phyloP scores from a whole-genome alignment of 495 filamentous ascomycete species.

The Talaromyces proteolyticus region DNA sequence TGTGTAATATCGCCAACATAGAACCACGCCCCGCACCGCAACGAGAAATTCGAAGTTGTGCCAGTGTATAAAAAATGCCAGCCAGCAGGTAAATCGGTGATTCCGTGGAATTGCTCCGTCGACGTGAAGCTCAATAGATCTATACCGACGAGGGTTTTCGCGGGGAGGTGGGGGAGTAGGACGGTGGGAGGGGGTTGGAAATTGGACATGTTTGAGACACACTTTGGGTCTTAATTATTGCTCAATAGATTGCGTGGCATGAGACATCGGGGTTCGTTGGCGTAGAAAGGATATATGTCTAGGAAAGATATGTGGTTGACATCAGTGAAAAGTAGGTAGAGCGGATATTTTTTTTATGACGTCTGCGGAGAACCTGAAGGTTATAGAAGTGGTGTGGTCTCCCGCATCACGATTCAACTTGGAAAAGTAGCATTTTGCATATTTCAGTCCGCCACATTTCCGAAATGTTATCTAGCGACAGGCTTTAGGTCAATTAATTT shows the following conservation, averaged over 20 bases:
- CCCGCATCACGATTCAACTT: no score
- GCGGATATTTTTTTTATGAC: background rate
- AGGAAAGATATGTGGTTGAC: background rate
- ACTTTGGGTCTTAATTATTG: background rate
- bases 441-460: no score
- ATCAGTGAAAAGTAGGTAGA: background rate
- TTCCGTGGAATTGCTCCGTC: constrained; percentile 50
- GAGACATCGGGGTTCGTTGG: background rate
- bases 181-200: constrained; percentile 35
- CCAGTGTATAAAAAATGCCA: constrained; percentile 60
- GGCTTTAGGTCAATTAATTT: no score
- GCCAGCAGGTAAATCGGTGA: constrained; percentile 50
- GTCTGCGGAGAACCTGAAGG: background rate
- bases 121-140: constrained; percentile 51
- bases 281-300: background rate
- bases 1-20: constrained; percentile 32
- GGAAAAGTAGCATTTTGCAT: no score
- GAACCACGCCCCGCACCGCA: constrained; percentile 60
- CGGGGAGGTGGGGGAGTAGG: constrained; percentile 40
- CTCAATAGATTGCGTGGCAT: background rate
- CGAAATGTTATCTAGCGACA: no score
- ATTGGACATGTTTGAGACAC: constrained; percentile 10
- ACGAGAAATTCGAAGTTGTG: constrained; percentile 47
- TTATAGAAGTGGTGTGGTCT: no score
- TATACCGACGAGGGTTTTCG: constrained; percentile 45